Conservation (phyloP, 352 stramenopile genomes). For the Thraustochytrium sp. region DNA sequence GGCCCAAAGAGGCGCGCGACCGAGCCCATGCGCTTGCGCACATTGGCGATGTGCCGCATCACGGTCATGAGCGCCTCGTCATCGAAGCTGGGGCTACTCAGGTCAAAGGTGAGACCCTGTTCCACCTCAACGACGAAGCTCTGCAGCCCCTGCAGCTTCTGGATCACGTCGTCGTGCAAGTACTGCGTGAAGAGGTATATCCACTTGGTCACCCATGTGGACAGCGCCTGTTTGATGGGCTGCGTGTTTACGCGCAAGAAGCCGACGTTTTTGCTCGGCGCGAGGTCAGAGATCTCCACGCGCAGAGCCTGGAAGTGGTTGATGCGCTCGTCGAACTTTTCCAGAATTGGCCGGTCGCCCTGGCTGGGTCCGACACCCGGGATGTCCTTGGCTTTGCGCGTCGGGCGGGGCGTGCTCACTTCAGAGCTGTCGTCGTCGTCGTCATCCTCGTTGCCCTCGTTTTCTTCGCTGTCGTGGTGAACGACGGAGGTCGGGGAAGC, state of each 20-base stretch:
- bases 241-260: conserved; percentile 84
- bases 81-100: conserved; percentile 65
- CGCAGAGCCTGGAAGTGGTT: conserved; percentile 68
- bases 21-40: conserved; percentile 81
- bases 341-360: conserved; percentile 71
- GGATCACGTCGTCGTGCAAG: conserved; percentile 76
- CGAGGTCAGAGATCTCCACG: conserved; percentile 84
- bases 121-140: conserved; percentile 75
- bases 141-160: conserved; percentile 56
- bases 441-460: conserved; percentile 55
- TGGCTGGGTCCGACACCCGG: neutral
- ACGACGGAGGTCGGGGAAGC: too few species aligned
- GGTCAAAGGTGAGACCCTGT: conserved; percentile 68
- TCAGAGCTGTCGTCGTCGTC: conserved; percentile 56
- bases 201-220: conserved; percentile 89
- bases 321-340: conserved; percentile 91
- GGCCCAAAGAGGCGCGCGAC: conserved; percentile 88
- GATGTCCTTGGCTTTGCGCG: neutral
- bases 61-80: conserved; percentile 79
- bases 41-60: conserved; percentile 88
- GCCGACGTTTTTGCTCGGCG: conserved; percentile 75
- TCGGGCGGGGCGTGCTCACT: neutral
- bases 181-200: conserved; percentile 87
- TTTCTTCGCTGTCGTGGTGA: neutral
- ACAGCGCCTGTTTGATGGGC: conserved; percentile 86